phyloP scores from a whole-genome alignment of 257 asterid genomes.

The Penstemon newberryi region DNA sequence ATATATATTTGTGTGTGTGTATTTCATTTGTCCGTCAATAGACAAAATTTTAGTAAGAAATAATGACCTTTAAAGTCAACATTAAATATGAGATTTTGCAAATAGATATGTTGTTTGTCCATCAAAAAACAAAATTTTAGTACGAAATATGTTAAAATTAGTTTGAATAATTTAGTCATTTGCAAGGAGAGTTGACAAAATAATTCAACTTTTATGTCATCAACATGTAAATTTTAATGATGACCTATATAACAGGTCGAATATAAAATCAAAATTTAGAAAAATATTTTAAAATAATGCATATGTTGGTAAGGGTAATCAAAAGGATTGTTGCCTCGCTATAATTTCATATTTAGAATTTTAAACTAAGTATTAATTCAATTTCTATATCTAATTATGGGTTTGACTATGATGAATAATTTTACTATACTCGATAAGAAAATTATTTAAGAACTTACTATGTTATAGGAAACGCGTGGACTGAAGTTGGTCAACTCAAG shows the following conservation, averaged over 20 bases:
- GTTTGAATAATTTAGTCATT: too few species aligned
- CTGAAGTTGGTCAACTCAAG: conserved; percentile 29
- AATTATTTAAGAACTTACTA: conserved; percentile 20
- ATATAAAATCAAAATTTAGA: too few species aligned
- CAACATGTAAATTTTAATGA: too few species aligned
- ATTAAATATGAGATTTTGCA: conserved; percentile 12
- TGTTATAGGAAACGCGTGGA: conserved; percentile 2
- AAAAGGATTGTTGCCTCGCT: too few species aligned
- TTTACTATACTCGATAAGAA: conserved; percentile 11
- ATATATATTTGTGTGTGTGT: not conserved
- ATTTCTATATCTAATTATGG: too few species aligned
- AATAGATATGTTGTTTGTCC: too few species aligned
- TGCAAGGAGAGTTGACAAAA: conserved; percentile 25
- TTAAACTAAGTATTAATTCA: too few species aligned
- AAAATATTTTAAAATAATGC: too few species aligned
- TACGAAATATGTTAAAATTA: too few species aligned
- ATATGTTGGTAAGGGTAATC: conserved; percentile 7
- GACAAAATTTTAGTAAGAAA: not conserved
- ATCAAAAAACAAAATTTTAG: too few species aligned
- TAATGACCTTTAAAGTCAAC: not conserved
- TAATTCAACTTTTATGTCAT: not conserved
- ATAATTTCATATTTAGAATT: too few species aligned
- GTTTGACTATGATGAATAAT: not conserved
- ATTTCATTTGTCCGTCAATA: not conserved
- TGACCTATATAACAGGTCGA: too few species aligned